Conservation (phyloP, 2,329 filamentous ascomycete genomes). For the Aspergillus puulaauensis region DNA sequence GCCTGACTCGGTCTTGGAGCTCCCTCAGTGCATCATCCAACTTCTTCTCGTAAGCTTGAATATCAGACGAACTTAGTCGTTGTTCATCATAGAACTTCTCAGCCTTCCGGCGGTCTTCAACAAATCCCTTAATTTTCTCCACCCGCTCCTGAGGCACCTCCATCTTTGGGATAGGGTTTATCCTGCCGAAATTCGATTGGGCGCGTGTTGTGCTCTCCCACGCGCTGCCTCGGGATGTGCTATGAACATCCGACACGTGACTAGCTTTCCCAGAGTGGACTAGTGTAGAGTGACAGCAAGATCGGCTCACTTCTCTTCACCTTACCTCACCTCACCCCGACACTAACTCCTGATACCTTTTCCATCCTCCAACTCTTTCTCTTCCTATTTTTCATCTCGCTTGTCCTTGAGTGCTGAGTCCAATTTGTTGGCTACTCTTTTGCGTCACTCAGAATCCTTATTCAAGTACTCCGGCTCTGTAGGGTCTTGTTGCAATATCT, state of each 20-base stretch:
- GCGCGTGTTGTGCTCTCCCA: constrained; percentile 4
- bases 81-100: constrained; percentile 34
- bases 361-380: constrained; percentile 11
- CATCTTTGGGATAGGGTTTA: constrained; percentile 20
- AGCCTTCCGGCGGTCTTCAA: constrained; percentile 32
- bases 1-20: constrained; percentile 56
- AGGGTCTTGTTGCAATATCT: background rate
- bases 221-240: background rate
- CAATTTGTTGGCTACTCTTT: too few relatives aligned
- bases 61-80: constrained; percentile 25
- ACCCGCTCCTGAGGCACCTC: constrained; percentile 32
- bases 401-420: background rate
- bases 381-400: constrained; percentile 9
- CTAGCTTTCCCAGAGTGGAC: constrained; percentile 13
- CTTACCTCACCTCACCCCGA: constrained; percentile 26
- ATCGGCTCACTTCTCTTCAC: constrained; percentile 18
- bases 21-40: constrained; percentile 68
- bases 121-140: constrained; percentile 35
- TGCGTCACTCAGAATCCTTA: background rate
- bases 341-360: constrained; percentile 7
- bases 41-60: constrained; percentile 35
- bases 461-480: background rate
- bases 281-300: constrained; percentile 25
- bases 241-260: constrained; percentile 15
- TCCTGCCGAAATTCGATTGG: background rate